A percentile compares a stretch with the other conserved stretches of the same genome.
These are phyloP conservation scores for Backusella morwellensis DNA, from an alignment of 192 early-diverging fungal genomes.

Conservation along the genomic window DNA sequence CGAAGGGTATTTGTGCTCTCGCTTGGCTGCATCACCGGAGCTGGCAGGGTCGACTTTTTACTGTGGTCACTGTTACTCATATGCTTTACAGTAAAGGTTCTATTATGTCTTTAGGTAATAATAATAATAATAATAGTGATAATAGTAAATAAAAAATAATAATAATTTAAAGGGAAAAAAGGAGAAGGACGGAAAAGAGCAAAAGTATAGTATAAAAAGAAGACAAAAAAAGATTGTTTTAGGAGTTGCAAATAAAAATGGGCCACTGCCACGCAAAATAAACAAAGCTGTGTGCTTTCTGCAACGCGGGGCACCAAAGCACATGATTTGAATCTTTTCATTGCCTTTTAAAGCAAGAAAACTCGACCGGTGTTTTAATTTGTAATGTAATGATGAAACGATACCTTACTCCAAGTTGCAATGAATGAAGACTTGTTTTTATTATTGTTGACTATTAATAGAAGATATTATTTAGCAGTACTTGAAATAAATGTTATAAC, in stretches of 20 bases:
- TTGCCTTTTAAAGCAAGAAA: background rate
- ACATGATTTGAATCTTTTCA: conserved; percentile 1
- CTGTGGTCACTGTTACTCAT: background rate
- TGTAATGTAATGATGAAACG: background rate
- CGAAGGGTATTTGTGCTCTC: conserved; percentile 22
- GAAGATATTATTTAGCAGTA: too few species aligned
- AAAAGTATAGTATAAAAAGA: background rate
- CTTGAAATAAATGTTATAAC: too few species aligned
- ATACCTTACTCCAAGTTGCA: too few species aligned
- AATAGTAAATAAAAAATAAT: background rate
- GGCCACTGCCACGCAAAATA: background rate
- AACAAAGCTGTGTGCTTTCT: background rate
- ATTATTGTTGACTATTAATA: too few species aligned
- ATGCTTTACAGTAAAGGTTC: background rate
- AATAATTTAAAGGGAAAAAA: background rate
- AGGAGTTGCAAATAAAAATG: background rate
- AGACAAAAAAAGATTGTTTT: background rate
- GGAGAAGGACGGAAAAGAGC: background rate
- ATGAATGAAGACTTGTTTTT: too few species aligned
- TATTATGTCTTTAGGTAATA: background rate
- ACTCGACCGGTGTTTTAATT: background rate
- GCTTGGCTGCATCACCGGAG: conserved; percentile 18
- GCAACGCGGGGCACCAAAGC: conserved; percentile 5
- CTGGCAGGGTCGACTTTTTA: background rate
- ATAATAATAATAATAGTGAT: background rate